Base-by-base conservation (phyloP, 2,329 filamentous ascomycete species). In the Sclerotinia subarctica region DNA sequence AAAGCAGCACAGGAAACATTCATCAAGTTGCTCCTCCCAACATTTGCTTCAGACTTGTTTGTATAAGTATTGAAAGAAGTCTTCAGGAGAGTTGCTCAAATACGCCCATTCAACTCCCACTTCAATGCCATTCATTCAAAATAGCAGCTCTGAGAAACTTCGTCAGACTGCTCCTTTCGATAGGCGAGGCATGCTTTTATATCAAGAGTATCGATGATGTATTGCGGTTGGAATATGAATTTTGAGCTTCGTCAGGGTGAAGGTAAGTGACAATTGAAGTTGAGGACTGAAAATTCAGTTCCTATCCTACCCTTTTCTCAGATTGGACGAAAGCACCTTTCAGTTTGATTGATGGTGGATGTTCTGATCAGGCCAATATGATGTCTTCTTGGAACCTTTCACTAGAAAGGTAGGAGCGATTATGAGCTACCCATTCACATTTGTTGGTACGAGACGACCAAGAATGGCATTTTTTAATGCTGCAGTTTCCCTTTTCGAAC, bases 361-460 rank as follows among this genome's bases (percentile, higher is more conserved):
- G 21, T 38, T 56, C 21, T 47, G 44, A 32, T 47, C 44, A 60
- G n/a, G 24, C n/a, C 54, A 57, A n/a, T 42, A 17, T 24, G 13
- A 42, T 19, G 19, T 26, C 35, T 10, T 11, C 44, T 19, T 24
- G 10, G 26, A 4, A 49, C 44, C 19, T 35, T 24, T 13, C 26
- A 13, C 44, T 47, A 35, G 44, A 60, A 60, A n/a, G 44, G 58
- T 21, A 60, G 24, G 58, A 24, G 32, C 58, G 44, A 60, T 24
- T 11, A 7, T 35, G 26, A n/a, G 29, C n/a, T n/a, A 38, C 32
- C 24, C 32, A 56, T 42, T n/a, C 11, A 19, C 38, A 11, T 17
- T 60, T 13, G 2, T 35, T 19, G 21, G 58, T 10, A 24, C 7
- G 17, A 35, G 6, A 35, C 6, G 29, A 24, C 29, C 58, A 35